A percentile compares a stretch with the other conserved stretches of the same genome.
phyloP scores from a whole-genome alignment of 805 yeast species.

The Pichia exigua region DNA sequence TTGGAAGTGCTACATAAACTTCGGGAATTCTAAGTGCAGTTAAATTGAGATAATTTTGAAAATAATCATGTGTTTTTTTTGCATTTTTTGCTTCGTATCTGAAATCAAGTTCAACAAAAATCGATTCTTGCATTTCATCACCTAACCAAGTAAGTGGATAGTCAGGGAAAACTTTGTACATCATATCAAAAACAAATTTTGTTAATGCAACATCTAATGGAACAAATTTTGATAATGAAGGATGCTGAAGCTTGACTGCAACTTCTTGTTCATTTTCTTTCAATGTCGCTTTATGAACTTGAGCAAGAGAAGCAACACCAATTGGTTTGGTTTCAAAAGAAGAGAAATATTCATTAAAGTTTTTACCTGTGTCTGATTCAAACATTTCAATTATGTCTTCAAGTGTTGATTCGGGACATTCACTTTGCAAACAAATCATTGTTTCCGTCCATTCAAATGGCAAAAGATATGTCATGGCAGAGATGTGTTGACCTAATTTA shows the following conservation, averaged over 20 bases:
- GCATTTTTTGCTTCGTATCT: constrained; percentile 82
- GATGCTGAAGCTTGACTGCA: constrained; percentile 94
- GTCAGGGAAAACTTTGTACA: constrained; percentile 81
- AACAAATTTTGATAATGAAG: constrained; percentile 75
- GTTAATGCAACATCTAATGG: constrained; percentile 85
- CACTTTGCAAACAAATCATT: constrained; percentile 87
- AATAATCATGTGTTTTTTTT: constrained; percentile 56
- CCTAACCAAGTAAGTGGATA: constrained; percentile 94
- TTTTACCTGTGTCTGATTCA: constrained; percentile 51
- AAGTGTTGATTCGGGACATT: constrained; percentile 73
- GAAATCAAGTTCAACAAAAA: constrained; percentile 87
- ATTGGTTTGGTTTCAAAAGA: constrained; percentile 68
- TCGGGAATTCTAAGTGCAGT: constrained; percentile 81
- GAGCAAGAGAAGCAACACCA: constrained; percentile 95
- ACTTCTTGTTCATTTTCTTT: constrained; percentile 52
- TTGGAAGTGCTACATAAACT: constrained; percentile 53
- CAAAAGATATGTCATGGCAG: constrained; percentile 84
- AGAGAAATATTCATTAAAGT: constrained; percentile 55
- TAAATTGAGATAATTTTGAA: constrained; percentile 40
- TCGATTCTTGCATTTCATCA: constrained; percentile 81
- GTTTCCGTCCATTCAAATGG: constrained; percentile 95
- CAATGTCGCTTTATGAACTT: constrained; percentile 76
- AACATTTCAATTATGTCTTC: constrained; percentile 68
- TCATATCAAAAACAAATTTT: constrained; percentile 59
- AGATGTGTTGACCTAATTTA: constrained; percentile 89